Evolutionary conservation across 108 stramenopile species (phyloP), one percentile per base, ranked within the genome.

Genomic region (Cyclotella choctawhatcheeana): DNA sequence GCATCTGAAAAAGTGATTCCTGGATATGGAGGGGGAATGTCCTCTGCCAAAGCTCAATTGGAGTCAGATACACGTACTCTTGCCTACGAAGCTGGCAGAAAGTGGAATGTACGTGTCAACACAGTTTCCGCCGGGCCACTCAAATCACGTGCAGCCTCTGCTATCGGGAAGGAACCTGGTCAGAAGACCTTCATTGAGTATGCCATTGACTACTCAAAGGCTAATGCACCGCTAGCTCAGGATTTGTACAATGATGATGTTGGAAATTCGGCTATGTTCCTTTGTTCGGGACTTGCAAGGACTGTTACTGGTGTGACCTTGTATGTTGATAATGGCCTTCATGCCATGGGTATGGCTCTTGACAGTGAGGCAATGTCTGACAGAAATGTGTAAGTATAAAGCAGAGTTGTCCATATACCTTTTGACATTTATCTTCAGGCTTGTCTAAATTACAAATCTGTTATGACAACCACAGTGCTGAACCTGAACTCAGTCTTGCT

Each of bases 21-120:
- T 26, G 98, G 98, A 44, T 99, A 99, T 73, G 98, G 98, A 20
- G 98, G 98, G 64, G 98, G 98, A 53, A 99, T 98, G 97, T 94
- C 93, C 43, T 96, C 95, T n/a, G 92, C 96, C 67, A 95, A 97
- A 91, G 94, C 98, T 32, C 96, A 97, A 80, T 91, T 99, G 43
- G 98, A 99, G 71, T 85, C 83, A 63, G 98, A 99, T 81, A 99
- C 98, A 59, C 91, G 97, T 22, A 91, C 90, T 3, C 88, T 99
- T 44, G 97, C 98, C 50, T 99, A 73, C 65, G 98, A 99, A 83
- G 97, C 97, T 47, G 98, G 98, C 13, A 90, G 98, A 35, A 97
- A 99, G 88, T 91, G 79, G 71, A 91, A 89, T 20, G 52, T 97
- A 44, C 93, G 97, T 65, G 94, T 99, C 43, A 99, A 99, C 87